Percentiles rank a stretch among this genome's conserved stretches.
Conservation (phyloP, 257 asterid genomes). For the Asclepias syriaca region DNA sequence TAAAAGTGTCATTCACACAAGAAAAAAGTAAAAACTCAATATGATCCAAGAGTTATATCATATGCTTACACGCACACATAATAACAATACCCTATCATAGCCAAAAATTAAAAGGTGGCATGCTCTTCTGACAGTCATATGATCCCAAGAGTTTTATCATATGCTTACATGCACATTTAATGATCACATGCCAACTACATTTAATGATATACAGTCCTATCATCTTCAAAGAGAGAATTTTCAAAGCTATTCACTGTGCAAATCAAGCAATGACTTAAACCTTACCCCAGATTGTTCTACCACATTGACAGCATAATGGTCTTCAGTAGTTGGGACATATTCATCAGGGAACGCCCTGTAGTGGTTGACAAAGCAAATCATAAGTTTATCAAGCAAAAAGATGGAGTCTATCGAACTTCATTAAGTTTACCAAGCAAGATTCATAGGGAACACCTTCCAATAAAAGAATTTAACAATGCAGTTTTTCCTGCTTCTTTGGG, state of each 20-base stretch:
- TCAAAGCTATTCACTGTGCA: not conserved
- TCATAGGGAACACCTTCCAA: constrained; percentile 56
- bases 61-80: not conserved
- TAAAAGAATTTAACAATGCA: constrained; percentile 68
- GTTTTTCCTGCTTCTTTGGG: constrained; percentile 90
- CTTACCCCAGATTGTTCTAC: constrained; percentile 65
- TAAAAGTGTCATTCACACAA: not conserved
- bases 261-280: constrained; percentile 9
- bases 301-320: constrained; percentile 62
- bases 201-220: not conserved
- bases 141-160: not conserved
- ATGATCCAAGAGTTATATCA: too few relatives aligned
- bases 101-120: not conserved
- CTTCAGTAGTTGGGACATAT: constrained; percentile 52
- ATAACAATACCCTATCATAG: not conserved
- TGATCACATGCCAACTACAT: not conserved
- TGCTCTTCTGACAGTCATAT: not conserved
- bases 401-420: not conserved
- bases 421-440: not conserved
- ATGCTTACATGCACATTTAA: not conserved
- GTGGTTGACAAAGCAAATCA: not conserved
- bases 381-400: not conserved
- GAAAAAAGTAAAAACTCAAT: not conserved
- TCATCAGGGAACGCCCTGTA: constrained; percentile 77
- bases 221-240: not conserved